Base-by-base conservation (phyloP, 257 asterid species). In the Verbascum thapsus region DNA sequence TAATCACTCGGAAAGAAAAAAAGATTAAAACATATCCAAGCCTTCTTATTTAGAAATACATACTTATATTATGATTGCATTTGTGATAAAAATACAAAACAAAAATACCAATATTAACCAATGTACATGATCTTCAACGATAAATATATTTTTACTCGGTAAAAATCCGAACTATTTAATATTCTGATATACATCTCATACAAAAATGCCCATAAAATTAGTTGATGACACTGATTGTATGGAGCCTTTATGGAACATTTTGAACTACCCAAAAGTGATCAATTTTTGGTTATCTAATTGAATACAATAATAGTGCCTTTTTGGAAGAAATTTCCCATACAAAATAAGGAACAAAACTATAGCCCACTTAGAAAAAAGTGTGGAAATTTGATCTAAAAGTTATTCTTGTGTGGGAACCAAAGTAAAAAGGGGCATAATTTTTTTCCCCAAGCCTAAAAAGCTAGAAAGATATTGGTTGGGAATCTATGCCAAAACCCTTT, bases 181-280 rank as follows among this genome's bases (percentile, higher is more conserved):
- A 26, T 26, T 26, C 2, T 26, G 3, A 26, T 26, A 26, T 26
- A 26, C n/a, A n/a, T n/a, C n/a, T n/a, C n/a, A n/a, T n/a, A n/a
- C n/a, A 26, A 5, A 26, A 41, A 32, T 10, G 48, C n/a, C 35
- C 2, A 34, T 34, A 20, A 38, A 56, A 57, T 58, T 30, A 63
- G 42, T 58, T 56, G 63, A 50, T 43, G 57, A 22, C 23, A 50
- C 64, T 53, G 0, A 16, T 41, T 61, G 66, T 59, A 60, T 61
- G 44, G 26, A 57, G 6, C 53, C 73, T 56, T 49, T 45, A 35
- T 51, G 79, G 45, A 51, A 64, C 79, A 74, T 74, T n/a, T 45
- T 8, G 30, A 53, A 11, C 53, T 56, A 16, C 67, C 52, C 53
- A 44, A 69, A 64, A 53, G 69, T 26, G 18, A 52, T 19, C 13